Evolutionary conservation across 352 stramenopile genomes (phyloP).

Genomic region (Phytophthora multivora): DNA sequence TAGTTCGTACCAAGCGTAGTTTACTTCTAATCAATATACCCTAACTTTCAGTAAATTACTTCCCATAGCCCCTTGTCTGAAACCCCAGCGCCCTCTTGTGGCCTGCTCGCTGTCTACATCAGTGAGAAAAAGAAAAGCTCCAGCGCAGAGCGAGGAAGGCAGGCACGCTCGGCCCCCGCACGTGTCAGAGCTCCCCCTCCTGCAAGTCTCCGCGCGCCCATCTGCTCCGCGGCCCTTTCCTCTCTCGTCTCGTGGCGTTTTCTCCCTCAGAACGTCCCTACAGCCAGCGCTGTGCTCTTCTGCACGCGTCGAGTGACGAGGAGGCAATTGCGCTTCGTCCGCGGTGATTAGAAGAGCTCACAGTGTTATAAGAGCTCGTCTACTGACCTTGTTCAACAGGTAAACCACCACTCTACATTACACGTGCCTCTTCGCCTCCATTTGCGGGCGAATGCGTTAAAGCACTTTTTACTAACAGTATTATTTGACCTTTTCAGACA

Average conservation of each 20-base stretch:
- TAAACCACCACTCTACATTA: constrained; percentile 3
- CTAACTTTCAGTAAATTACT: neutral
- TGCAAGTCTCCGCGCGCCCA: constrained; percentile 7
- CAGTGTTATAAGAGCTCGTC: constrained; percentile 17
- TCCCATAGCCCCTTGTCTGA: constrained; percentile 10
- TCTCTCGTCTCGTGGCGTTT: constrained; percentile 18
- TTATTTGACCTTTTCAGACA: constrained; percentile 1
- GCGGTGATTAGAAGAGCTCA: constrained; percentile 12
- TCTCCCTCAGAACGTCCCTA: constrained; percentile 7
- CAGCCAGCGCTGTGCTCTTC: constrained; percentile 16
- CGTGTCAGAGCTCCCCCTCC: constrained; percentile 17
- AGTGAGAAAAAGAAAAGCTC: constrained; percentile 51
- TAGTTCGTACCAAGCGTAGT: neutral
- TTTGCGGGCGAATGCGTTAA: neutral
- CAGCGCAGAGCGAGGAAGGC: constrained; percentile 33
- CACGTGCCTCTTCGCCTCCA: constrained; percentile 2
- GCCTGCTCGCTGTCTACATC: constrained; percentile 31
- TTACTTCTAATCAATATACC: neutral
- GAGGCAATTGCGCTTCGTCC: neutral
- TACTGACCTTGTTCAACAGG: constrained; percentile 3
- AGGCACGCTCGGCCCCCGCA: constrained; percentile 17
- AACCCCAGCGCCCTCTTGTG: constrained; percentile 21
- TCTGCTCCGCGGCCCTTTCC: constrained; percentile 9
- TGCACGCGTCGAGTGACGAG: constrained; percentile 7
- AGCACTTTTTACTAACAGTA: neutral